Evolutionary conservation across 345 rosid genomes (phyloP), one percentile per base, ranked within the genome.

Genomic region (Aquilaria yunnanensis): DNA sequence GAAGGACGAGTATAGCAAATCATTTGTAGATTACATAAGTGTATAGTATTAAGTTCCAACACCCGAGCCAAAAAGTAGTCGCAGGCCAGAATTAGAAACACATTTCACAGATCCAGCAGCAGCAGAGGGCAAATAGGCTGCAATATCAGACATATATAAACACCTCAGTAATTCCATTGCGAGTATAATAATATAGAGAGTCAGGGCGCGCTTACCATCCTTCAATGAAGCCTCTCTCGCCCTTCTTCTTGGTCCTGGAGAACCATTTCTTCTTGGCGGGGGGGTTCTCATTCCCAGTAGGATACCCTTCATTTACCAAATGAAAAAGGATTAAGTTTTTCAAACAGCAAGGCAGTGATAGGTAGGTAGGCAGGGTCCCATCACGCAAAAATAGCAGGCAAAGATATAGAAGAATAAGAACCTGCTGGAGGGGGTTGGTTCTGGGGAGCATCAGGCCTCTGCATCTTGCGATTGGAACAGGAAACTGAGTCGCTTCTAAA

Each of bases 101-200:
- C 32, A 67, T 70, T 73, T 81, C 89, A 61, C 85, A 81, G 29
- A 81, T 57, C 89, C 89, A 83, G 63, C 92, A 86, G 74, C 92
- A 86, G 66, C 89, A 86, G 30, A 86, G 81, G 46, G 85, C 81
- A 33, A 76, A 80, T 56, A 83, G 76, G 77, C 92, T 81, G 84
- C 74, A 69, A 52, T 41, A 54, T 1, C 2, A 33, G 47, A 50
- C 52, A 47, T 9, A 6, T 45, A n/a, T 23, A 29, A 32, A 51
- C 37, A 9, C 8, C 47, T 10, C 10, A 56, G 10, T 56, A 47
- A 52, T 49, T 14, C 47, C 23, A 54, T 34, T 33, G 52, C 43
- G 14, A 45, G 31, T 23, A 1, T 29, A 34, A 14, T 14, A 51
- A 37, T 14, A 32, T 16, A 53, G 33, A 62, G 37, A 12, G 48